Evolutionary conservation across 106 monocot genomes (phyloP).

Genomic region (Xerophyta viscosa): DNA sequence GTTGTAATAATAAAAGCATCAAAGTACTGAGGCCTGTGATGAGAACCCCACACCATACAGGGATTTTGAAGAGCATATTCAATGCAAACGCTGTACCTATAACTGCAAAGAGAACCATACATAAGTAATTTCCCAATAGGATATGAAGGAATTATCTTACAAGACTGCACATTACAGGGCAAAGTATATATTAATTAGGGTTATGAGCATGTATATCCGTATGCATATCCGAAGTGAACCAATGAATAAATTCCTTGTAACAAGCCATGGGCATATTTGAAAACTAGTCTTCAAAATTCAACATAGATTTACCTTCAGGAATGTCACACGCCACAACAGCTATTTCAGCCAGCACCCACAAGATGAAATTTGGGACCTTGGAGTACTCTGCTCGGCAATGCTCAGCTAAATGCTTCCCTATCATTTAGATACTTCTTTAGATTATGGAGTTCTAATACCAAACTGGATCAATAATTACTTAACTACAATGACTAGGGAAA

Average conservation of each 20-base stretch:
- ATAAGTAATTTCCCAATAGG: not conserved
- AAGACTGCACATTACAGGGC: not conserved
- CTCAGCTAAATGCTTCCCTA: slow-evolving; percentile 96
- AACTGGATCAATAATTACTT: not conserved
- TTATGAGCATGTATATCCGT: no score
- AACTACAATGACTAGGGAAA: not conserved
- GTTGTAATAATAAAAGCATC: slow-evolving; percentile 73
- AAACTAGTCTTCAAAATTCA: no score
- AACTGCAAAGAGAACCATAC: slow-evolving; percentile 35
- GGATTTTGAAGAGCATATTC: slow-evolving; percentile 80
- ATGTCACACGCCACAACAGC: slow-evolving; percentile 95
- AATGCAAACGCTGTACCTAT: slow-evolving; percentile 97
- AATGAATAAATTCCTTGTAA: no score
- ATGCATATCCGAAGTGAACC: no score
- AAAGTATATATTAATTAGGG: no score
- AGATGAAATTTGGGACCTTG: slow-evolving; percentile 50
- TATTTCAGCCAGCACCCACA: slow-evolving; percentile 87
- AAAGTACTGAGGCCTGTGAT: slow-evolving; percentile 85
- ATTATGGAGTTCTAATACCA: not conserved
- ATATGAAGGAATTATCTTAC: not conserved
- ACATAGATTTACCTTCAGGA: slow-evolving; percentile 64
- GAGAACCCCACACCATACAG: slow-evolving; percentile 93
- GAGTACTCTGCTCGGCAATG: slow-evolving; percentile 91
- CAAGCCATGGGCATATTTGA: no score
- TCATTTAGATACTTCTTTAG: slow-evolving; percentile 6